These are phyloP conservation scores for Fusarium dlaminii DNA, from an alignment of 2,329 filamentous ascomycete species.

Conservation along the genomic window DNA sequence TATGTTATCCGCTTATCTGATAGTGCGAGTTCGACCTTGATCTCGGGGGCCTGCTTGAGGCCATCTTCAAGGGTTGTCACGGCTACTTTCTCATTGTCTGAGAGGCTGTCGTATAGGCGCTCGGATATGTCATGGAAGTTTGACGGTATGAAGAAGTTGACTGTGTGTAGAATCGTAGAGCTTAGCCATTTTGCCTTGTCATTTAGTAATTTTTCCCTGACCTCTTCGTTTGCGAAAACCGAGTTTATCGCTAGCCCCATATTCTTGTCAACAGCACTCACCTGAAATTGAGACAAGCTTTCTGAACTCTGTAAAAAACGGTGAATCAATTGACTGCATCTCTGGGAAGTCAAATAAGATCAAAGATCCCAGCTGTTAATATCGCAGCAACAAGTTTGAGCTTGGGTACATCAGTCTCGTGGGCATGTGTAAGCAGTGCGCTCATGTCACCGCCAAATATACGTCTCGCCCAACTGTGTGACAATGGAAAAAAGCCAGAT, in stretches of 20 bases:
- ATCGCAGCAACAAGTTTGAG: neutral
- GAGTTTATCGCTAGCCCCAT: no score
- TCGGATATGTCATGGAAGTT: neutral
- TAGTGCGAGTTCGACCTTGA: neutral
- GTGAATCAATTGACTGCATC: neutral
- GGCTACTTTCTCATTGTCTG: fast-evolving
- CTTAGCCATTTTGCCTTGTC: no score
- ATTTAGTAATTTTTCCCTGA: no score
- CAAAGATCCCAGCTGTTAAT: neutral
- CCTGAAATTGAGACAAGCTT: neutral
- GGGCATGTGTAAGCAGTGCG: no score
- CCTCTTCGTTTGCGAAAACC: no score
- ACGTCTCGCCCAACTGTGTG: no score
- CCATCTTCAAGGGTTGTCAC: neutral
- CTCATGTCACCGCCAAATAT: no score
- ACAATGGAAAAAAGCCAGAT: no score
- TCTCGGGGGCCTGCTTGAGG: neutral
- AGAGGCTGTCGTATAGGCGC: neutral
- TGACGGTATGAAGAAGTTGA: neutral
- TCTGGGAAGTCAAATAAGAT: neutral
- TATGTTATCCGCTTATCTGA: neutral
- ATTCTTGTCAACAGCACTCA: neutral
- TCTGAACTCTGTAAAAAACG: neutral
- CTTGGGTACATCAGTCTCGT: neutral
- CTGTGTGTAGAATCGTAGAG: no score